Conservation (phyloP, 306 rosid species). For the Vigna angularis region DNA sequence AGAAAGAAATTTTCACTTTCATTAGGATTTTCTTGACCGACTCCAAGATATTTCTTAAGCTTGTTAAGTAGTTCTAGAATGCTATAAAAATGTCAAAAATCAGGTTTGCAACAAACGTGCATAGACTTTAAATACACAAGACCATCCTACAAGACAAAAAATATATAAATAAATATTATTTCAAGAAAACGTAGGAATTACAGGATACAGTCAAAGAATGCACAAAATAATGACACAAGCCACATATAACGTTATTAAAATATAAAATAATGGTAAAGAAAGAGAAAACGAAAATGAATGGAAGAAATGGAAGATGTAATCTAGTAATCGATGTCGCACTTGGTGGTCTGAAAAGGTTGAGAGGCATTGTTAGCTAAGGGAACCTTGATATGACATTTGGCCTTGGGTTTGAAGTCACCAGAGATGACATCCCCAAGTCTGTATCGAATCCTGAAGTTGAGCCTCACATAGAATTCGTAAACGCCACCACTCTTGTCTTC, state of each 20-base stretch:
- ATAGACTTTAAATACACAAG: background rate
- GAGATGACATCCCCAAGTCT: slow-evolving; percentile 50
- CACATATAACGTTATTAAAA: background rate
- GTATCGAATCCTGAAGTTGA: slow-evolving; percentile 62
- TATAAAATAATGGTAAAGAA: background rate
- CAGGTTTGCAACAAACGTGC: too few species aligned
- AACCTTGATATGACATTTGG: slow-evolving; percentile 60
- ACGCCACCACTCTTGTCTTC: slow-evolving; percentile 44
- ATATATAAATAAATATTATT: background rate
- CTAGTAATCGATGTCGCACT: slow-evolving; percentile 55
- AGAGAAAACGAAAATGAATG: background rate
- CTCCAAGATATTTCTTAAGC: background rate
- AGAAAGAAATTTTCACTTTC: background rate
- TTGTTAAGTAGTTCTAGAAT: background rate
- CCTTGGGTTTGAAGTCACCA: slow-evolving; percentile 54
- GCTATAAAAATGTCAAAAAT: background rate
- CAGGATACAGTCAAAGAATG: background rate
- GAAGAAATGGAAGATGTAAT: background rate
- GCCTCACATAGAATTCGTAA: slow-evolving; percentile 57
- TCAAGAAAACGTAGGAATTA: background rate
- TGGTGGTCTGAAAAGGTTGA: slow-evolving; percentile 38
- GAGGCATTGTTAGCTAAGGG: slow-evolving; percentile 39
- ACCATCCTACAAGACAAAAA: background rate
- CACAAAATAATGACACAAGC: slow-evolving; percentile 3
- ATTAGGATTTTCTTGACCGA: background rate